These are phyloP conservation scores for Fusarium pseudograminearum DNA, from an alignment of 2,329 filamentous ascomycete genomes.

Conservation along the genomic window DNA sequence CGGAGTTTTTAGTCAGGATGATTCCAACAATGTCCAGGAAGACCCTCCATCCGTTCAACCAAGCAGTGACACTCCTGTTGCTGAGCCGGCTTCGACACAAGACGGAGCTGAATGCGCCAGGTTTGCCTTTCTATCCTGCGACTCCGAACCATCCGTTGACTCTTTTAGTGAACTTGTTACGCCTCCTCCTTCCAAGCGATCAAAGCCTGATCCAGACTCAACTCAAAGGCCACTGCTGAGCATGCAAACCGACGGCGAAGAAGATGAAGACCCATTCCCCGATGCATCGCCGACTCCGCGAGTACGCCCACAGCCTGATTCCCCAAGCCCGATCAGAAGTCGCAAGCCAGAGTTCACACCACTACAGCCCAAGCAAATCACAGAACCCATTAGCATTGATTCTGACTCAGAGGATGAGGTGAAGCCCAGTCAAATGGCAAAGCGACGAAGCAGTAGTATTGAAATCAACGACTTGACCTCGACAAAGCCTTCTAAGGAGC, in stretches of 20 bases:
- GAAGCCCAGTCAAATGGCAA: not conserved
- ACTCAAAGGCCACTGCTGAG: constrained; percentile 33
- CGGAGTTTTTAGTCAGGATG: constrained; percentile 1
- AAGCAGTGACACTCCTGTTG: constrained; percentile 4
- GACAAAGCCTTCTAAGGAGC: constrained; percentile 6
- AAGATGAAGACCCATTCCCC: constrained; percentile 27
- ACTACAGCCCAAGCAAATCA: constrained; percentile 9
- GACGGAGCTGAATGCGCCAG: constrained; percentile 33
- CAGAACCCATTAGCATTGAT: constrained; percentile 43
- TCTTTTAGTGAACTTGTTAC: constrained; percentile 51
- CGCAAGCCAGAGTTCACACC: constrained; percentile 12
- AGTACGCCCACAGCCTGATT: constrained; percentile 15
- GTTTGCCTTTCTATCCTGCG: constrained; percentile 30
- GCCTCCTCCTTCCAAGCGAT: constrained; percentile 56
- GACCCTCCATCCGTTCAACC: constrained; percentile 1
- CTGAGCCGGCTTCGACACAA: constrained; percentile 29
- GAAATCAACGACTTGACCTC: constrained; percentile 21
- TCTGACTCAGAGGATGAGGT: constrained; percentile 52
- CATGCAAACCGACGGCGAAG: constrained; percentile 21
- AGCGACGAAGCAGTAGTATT: constrained; percentile 26
- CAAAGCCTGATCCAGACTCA: constrained; percentile 44
- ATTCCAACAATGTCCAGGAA: not conserved
- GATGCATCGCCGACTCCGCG: constrained; percentile 43
- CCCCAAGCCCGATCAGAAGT: constrained; percentile 20
- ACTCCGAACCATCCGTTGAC: constrained; percentile 25